Evolutionary conservation across 441 rosid species (phyloP), one percentile per base, ranked within the genome.

Genomic region (Gossypium laxum): DNA sequence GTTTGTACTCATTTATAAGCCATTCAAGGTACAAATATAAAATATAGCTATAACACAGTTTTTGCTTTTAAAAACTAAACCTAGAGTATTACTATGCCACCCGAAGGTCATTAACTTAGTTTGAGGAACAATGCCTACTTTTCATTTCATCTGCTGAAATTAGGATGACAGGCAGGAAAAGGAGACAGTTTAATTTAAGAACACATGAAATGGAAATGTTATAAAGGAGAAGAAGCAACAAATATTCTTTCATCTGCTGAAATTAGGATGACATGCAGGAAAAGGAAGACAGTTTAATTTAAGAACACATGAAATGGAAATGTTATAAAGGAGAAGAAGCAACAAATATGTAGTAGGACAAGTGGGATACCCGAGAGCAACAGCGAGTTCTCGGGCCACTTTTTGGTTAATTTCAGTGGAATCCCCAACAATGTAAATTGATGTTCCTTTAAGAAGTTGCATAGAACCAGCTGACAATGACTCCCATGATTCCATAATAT

Each of bases 361-460:
- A 8, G 26, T 3, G 3, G 43, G 43, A 24, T 88, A 91, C 97
- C 97, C 92, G 22, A 88, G 91, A 67, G 96, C 97, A 62, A 85
- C 85, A 0, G 93, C 96, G 64, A 91, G 86, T 80, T 91, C 92
- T 17, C 77, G 83, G 57, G 87, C 88, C 56, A 91, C 96, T 74
- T 81, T 88, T 63, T 85, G 89, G 75, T 91, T 93, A 58, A 93
- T 83, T 75, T 91, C 93, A 28, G 90, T 85, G 2, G 88, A 85
- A 81, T 85, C 88, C 19, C 96, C 96, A 59, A 87, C 89, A 67
- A 90, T 78, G 67, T 83, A 93, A 72, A 89, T 82, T n/a, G 97
- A 91, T n/a, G 95, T 79, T 58, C 98, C 95, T 84, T 87, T 87
- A 38, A 93, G 87, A 17, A 93, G 88, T 72, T 93, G 96, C 88